phyloP scores from a whole-genome alignment of 306 rosid genomes.

The Cucumis melo region DNA sequence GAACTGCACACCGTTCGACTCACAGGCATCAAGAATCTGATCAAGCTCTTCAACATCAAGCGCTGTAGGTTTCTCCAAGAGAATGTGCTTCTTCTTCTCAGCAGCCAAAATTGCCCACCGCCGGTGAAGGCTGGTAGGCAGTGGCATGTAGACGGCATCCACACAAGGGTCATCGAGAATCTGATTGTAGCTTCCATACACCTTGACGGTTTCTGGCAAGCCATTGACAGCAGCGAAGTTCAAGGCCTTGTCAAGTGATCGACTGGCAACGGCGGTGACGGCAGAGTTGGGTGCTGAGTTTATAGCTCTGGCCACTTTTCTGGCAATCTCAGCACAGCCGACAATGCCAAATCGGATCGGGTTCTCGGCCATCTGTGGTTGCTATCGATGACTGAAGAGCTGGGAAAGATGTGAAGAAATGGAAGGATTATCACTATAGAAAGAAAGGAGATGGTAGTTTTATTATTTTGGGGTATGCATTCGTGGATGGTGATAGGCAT shows the following conservation, averaged over 20 bases:
- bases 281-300: slow-evolving; percentile 40
- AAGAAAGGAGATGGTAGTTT: not conserved
- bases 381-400: not conserved
- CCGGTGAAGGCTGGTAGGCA: slow-evolving; percentile 56
- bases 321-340: slow-evolving; percentile 62
- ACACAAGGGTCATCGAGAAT: slow-evolving; percentile 52
- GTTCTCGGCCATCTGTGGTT: not conserved
- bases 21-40: slow-evolving; percentile 47
- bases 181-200: slow-evolving; percentile 53
- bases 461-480: not conserved
- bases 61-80: slow-evolving; percentile 68
- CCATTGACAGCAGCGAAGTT: slow-evolving; percentile 30
- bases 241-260: slow-evolving; percentile 46
- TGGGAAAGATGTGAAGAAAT: not conserved
- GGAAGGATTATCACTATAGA: not conserved
- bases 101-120: slow-evolving; percentile 61
- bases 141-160: slow-evolving; percentile 61
- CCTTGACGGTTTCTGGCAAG: slow-evolving; percentile 16
- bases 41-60: slow-evolving; percentile 43
- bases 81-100: slow-evolving; percentile 58
- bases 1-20: slow-evolving; percentile 65
- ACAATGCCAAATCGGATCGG: slow-evolving; percentile 46
- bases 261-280: slow-evolving; percentile 54
- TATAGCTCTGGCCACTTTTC: slow-evolving; percentile 69
- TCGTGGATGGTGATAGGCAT: not conserved